phyloP scores from a whole-genome alignment of 352 stramenopile species.

The Globisporangium radiosum region DNA sequence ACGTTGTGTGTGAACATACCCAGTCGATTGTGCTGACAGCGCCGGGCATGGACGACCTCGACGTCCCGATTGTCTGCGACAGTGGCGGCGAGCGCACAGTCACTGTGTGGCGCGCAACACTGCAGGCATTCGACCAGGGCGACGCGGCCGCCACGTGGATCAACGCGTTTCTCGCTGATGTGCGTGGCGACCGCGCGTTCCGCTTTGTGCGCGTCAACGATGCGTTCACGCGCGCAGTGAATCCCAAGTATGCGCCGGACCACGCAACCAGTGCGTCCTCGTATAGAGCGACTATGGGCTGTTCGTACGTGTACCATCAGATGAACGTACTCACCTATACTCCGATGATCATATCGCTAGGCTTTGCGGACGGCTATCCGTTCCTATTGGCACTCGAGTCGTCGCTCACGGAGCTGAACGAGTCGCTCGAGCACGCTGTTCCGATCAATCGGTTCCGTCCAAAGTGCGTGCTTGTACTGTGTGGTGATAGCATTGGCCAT shows the following conservation, averaged over 20 bases:
- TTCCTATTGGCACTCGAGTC: constrained; percentile 57
- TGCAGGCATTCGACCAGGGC: constrained; percentile 58
- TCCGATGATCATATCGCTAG: constrained; percentile 6
- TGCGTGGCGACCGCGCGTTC: constrained; percentile 25
- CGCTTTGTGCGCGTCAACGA: constrained; percentile 59
- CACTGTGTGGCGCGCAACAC: constrained; percentile 50
- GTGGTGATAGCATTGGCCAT: background rate
- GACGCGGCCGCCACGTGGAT: constrained; percentile 56
- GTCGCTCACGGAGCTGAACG: constrained; percentile 60
- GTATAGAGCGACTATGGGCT: background rate
- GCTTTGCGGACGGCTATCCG: constrained; percentile 76
- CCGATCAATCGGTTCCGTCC: constrained; percentile 79
- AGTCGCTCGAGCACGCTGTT: constrained; percentile 38
- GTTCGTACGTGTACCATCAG: background rate
- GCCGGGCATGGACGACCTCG: constrained; percentile 47
- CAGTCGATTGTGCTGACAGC: constrained; percentile 54
- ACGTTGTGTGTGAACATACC: background rate
- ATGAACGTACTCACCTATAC: background rate
- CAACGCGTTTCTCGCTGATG: constrained; percentile 38
- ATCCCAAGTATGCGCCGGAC: constrained; percentile 53
- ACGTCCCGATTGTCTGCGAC: constrained; percentile 43
- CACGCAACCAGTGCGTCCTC: constrained; percentile 31
- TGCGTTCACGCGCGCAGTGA: constrained; percentile 41
- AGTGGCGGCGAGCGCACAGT: constrained; percentile 27
- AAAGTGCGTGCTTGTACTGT: constrained; percentile 36